Percentiles rank a stretch among this genome's conserved stretches.
phyloP scores from a whole-genome alignment of 257 asterid species.

The Linderniella brevidens region DNA sequence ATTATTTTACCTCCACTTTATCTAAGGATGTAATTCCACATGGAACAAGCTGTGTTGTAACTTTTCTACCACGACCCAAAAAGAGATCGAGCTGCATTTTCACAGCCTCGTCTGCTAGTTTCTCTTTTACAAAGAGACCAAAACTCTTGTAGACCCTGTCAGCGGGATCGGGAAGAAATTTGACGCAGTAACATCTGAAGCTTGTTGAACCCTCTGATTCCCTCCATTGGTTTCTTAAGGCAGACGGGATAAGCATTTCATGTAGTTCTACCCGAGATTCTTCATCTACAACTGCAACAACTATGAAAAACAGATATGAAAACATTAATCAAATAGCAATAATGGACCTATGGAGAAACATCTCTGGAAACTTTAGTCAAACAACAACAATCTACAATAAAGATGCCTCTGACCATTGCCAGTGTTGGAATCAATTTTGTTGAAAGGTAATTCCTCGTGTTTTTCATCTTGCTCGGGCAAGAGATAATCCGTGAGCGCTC shows the following conservation, averaged over 20 bases:
- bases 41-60: slow-evolving; percentile 52
- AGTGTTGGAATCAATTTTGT: slow-evolving; percentile 41
- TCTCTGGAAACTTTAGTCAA: not conserved
- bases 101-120: slow-evolving; percentile 77
- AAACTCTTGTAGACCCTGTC: slow-evolving; percentile 65
- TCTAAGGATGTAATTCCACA: slow-evolving; percentile 43
- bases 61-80: slow-evolving; percentile 84
- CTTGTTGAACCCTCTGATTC: slow-evolving; percentile 25
- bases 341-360: slow-evolving; percentile 2
- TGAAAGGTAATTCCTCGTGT: slow-evolving; percentile 27
- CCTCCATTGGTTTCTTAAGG: slow-evolving; percentile 54
- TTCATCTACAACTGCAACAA: slow-evolving; percentile 29
- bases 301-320: not conserved
- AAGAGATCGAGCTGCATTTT: slow-evolving; percentile 66
- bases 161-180: slow-evolving; percentile 50
- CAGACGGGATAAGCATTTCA: slow-evolving; percentile 89
- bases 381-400: slow-evolving; percentile 6
- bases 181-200: slow-evolving; percentile 46
- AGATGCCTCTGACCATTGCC: slow-evolving; percentile 40
- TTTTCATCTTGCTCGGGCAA: slow-evolving; percentile 60
- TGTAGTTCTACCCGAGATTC: slow-evolving; percentile 63
- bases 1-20: slow-evolving; percentile 44
- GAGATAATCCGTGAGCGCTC: slow-evolving; percentile 84
- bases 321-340: not conserved
- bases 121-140: slow-evolving; percentile 64